Conservation (phyloP, 2,329 filamentous ascomycete genomes). For the Drechslera avenae region DNA sequence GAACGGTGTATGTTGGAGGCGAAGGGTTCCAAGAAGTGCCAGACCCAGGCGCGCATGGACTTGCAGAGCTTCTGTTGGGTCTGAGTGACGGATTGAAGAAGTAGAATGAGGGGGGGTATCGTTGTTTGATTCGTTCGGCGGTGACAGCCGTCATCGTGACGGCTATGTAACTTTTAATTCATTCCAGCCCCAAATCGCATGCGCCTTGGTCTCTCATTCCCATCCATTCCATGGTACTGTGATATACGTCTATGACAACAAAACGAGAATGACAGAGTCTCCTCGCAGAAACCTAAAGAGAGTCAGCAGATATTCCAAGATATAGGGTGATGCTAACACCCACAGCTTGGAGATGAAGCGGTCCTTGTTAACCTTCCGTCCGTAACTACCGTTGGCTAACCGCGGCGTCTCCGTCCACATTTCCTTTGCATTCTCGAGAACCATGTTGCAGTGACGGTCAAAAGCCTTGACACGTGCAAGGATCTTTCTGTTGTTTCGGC, state of each 20-base stretch:
- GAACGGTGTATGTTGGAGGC: constrained; percentile 79
- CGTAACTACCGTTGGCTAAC: constrained; percentile 83
- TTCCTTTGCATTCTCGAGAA: constrained; percentile 95
- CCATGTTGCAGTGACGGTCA: constrained; percentile 99
- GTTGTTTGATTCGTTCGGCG: constrained; percentile 37
- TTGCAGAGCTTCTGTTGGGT: constrained; percentile 82
- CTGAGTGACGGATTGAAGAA: constrained; percentile 63
- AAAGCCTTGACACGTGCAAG: constrained; percentile 98
- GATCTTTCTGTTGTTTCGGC: constrained; percentile 97
- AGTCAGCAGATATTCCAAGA: constrained; percentile 18
- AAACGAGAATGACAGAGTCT: constrained; percentile 84
- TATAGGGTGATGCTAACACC: constrained; percentile 41
- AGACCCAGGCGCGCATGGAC: constrained; percentile 77
- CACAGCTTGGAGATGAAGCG: constrained; percentile 97
- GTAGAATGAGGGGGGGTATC: constrained; percentile 34
- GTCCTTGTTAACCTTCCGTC: constrained; percentile 93
- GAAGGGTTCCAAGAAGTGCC: constrained; percentile 73
- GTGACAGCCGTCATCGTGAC: constrained; percentile 29
- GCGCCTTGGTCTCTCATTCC: constrained; percentile 7
- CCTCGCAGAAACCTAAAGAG: constrained; percentile 75
- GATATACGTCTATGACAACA: constrained; percentile 67
- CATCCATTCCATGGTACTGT: constrained; percentile 12
- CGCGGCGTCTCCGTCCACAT: constrained; percentile 98
- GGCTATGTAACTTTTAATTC: constrained; percentile 44
- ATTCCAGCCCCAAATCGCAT: constrained; percentile 32